Percentiles rank a stretch among this genome's conserved stretches.
phyloP scores from a whole-genome alignment of 2,329 filamentous ascomycete genomes.

The Xylaria sp. region DNA sequence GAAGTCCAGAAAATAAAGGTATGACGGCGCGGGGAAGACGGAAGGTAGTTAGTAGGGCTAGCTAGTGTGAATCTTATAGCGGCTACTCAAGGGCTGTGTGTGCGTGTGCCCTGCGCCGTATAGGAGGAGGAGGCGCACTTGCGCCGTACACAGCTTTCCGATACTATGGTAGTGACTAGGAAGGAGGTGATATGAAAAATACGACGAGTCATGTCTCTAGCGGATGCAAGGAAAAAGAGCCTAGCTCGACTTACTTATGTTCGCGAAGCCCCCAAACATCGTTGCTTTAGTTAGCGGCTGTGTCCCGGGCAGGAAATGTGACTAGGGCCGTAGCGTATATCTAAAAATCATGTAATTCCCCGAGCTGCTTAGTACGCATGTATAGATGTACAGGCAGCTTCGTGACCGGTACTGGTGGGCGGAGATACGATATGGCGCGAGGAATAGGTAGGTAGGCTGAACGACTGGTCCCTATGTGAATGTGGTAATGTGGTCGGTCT shows the following conservation, averaged over 20 bases:
- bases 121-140: neutral
- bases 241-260: conserved; percentile 34
- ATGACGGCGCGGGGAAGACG: too few species aligned
- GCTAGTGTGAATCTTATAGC: neutral
- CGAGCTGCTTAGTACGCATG: too few species aligned
- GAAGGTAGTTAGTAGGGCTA: neutral
- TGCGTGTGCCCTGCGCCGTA: neutral
- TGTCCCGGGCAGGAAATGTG: neutral
- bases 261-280: conserved; percentile 36
- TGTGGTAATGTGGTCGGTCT: neutral
- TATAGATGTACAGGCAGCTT: too few species aligned
- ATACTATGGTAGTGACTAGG: neutral
- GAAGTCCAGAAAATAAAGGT: conserved; percentile 11
- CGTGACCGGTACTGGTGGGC: neutral
- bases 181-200: neutral
- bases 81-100: neutral
- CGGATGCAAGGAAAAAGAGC: conserved; percentile 9
- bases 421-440: neutral
- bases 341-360: neutral
- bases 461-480: too few species aligned
- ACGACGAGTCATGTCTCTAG: conserved; percentile 6
- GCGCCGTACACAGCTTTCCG: neutral
- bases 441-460: neutral
- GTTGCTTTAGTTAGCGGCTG: conserved; percentile 13
- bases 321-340: neutral